These are phyloP conservation scores for Cicer arietinum DNA, from an alignment of 306 rosid species.

Conservation along the genomic window DNA sequence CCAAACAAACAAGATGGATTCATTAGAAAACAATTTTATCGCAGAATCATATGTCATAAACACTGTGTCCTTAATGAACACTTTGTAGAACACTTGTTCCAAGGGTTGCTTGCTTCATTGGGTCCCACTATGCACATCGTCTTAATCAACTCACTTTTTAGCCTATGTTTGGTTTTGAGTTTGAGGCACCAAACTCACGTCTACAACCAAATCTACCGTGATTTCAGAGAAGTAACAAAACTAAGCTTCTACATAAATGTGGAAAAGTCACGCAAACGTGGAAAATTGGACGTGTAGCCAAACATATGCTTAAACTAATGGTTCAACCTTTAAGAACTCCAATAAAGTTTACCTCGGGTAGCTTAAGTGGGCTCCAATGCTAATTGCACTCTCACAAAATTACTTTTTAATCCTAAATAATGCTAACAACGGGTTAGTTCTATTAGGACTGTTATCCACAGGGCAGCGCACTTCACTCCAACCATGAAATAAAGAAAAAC, in stretches of 20 bases:
- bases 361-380: neutral
- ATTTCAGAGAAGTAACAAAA: too few species aligned
- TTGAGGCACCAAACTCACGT: too few species aligned
- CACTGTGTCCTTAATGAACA: neutral
- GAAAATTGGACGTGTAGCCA: too few species aligned
- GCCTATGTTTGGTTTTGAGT: too few species aligned
- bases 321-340: neutral
- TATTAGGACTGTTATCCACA: neutral
- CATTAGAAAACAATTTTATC: conserved; percentile 20
- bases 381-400: neutral
- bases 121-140: neutral
- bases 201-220: too few species aligned
- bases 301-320: too few species aligned
- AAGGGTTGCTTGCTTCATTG: neutral
- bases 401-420: neutral
- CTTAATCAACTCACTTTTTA: neutral
- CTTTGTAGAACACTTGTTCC: neutral
- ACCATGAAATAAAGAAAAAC: too few species aligned
- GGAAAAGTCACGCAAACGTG: too few species aligned
- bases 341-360: neutral
- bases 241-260: too few species aligned
- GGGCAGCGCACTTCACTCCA: neutral
- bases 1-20: conserved; percentile 26
- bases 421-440: neutral
- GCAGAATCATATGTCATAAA: neutral